Conservation (phyloP, 1,139 yeast genomes). For the Citeromyces hawaiiensis region DNA sequence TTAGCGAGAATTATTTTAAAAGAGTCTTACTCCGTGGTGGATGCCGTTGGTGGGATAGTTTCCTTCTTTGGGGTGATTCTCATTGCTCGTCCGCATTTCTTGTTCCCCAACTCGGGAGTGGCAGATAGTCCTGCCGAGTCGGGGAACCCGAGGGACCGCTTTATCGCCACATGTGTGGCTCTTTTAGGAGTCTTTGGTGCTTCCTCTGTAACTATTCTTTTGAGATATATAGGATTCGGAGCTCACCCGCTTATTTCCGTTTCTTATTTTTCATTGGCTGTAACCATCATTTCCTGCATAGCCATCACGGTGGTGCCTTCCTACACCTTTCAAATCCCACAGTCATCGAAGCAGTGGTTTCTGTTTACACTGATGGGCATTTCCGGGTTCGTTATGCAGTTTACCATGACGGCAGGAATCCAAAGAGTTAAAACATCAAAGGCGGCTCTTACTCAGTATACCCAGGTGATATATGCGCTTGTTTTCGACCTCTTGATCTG, state of each 20-base stretch:
- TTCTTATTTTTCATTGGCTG: slow-evolving; percentile 55
- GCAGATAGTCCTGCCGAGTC: slow-evolving; percentile 17
- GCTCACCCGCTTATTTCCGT: slow-evolving; percentile 78
- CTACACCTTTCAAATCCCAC: slow-evolving; percentile 47
- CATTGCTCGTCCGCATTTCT: slow-evolving; percentile 71
- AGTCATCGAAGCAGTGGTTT: slow-evolving; percentile 47
- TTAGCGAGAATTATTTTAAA: slow-evolving; percentile 55
- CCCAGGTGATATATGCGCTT: slow-evolving; percentile 71
- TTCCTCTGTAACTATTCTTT: slow-evolving; percentile 54
- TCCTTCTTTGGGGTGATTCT: slow-evolving; percentile 68
- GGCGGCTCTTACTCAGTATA: slow-evolving; percentile 62
- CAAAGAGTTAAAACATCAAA: slow-evolving; percentile 74
- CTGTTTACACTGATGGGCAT: slow-evolving; percentile 51
- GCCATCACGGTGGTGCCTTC: slow-evolving; percentile 45
- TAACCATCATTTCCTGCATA: slow-evolving; percentile 40
- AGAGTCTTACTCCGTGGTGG: slow-evolving; percentile 56
- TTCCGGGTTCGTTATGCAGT: slow-evolving; percentile 75
- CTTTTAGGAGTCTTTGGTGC: slow-evolving; percentile 63
- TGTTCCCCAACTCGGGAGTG: slow-evolving; percentile 31
- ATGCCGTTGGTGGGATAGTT: slow-evolving; percentile 53
- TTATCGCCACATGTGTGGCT: slow-evolving; percentile 50
- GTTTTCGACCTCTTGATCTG: slow-evolving; percentile 63
- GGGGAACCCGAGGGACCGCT: slow-evolving; percentile 18
- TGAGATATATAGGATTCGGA: slow-evolving; percentile 60
- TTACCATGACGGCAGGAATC: slow-evolving; percentile 66